Evolutionary conservation across 768 basidiomycete species (phyloP), one percentile per base, ranked within the genome.

Genomic region (Leccinum obscurum): DNA sequence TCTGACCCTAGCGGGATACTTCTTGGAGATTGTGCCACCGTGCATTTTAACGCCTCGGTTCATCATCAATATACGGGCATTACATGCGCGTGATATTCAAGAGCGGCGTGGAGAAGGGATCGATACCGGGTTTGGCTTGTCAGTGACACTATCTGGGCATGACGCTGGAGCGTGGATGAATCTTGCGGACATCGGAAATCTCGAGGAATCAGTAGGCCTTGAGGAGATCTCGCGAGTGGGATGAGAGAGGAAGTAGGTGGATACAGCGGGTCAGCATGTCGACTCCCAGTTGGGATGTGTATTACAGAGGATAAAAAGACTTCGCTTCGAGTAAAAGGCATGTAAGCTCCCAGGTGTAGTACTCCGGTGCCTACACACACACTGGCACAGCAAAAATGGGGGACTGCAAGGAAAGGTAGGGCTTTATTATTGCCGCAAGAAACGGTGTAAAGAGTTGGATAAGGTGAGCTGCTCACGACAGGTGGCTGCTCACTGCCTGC

Each of bases 391-490:
- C 26, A 26, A 26, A 26, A 26, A 26, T 26, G 37, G 26, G 26
- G 26, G 26, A 26, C 80, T 14, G 80, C 82, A 35, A 90, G 76
- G 72, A 88, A 83, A 4, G 86, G 86, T 15, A 89, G 74, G 11
- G 83, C 84, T 49, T 73, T 28, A 83, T 75, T 52, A 87, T 74
- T 24, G 85, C 86, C 28, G 66, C 63, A 41, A 89, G 78, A 11
- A 90, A 77, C 88, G 89, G 57, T 52, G 58, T 20, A 24, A 41
- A 35, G 51, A 41, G 13, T 71, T 26, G 60, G 60, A 39, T 20
- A 39, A 26, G 26, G 26, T 26, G 26, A 15, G 26, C 26, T 26
- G 26, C 26, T 26, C 26, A 26, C 26, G 26, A 26, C 26, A 26
- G 26, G 26, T 26, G 26, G 26, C 26, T 26, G 26, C 26, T 26